Evolutionary conservation across 192 early-diverging fungal genomes (phyloP), one percentile per base, ranked within the genome.

Genomic region (Dissophora globulifera): DNA sequence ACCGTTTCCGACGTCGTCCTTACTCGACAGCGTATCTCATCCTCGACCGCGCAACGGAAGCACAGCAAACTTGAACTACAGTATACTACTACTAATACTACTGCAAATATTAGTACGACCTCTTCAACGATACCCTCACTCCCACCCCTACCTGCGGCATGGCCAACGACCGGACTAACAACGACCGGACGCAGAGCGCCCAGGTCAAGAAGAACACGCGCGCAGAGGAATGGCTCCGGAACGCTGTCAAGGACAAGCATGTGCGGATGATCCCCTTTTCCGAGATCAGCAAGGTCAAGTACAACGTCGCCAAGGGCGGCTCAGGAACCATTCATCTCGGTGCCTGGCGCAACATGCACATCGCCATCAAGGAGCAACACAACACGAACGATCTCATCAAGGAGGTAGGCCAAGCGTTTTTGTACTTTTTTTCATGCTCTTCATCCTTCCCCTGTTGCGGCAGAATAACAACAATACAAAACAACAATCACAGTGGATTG

Each of bases 311-410:
- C 50, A 76, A 76, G 47, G 72, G 72, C 12, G 72, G 72, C 8
- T 76, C 72, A 19, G 72, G 72, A 23, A 76, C 72, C 8, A 76
- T 76, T 47, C 72, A 76, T 76, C 72, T 76, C 33, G 72, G 72
- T 2, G 72, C 72, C 26, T 76, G 72, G 72, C 56, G 72, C 32
- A 76, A 76, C 46, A 76, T 76, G 72, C 72, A 76, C 58, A 62
- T 76, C 26, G 72, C 72, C 26, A 76, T 76, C 63, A 76, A 76
- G 64, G 72, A 76, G 47, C 72, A 76, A 45, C 72, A 76, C 40
- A 76, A 76, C 15, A 76, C 72, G 17, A 76, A 76, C 56, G 72
- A 76, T 67, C 72, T 76, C 43, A 76, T 76, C 64, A 76, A 76
- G 50, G 72, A 76, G 72, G 72, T 76, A 76, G 55, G 26, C 46